phyloP scores from a whole-genome alignment of 2,329 filamentous ascomycete species.

The Aspergillus neotritici region DNA sequence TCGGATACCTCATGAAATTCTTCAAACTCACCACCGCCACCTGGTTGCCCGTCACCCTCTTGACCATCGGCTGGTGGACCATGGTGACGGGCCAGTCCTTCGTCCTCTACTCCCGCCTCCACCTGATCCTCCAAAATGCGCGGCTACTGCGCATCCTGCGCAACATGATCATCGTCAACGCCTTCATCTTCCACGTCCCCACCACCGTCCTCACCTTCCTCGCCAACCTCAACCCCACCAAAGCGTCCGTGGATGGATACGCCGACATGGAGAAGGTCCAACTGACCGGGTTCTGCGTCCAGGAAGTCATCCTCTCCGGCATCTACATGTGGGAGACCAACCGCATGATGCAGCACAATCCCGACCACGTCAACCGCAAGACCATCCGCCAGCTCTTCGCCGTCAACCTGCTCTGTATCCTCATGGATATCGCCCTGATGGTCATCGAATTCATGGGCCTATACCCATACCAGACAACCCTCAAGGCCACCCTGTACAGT shows the following conservation, averaged over 20 bases:
- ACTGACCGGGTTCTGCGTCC: conserved; percentile 37
- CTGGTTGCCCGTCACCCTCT: conserved; percentile 29
- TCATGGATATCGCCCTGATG: conserved; percentile 43
- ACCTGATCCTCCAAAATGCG: conserved; percentile 49
- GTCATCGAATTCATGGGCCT: conserved; percentile 37
- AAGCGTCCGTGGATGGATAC: conserved; percentile 17
- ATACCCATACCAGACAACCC: conserved; percentile 35
- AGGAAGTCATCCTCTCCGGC: conserved; percentile 41
- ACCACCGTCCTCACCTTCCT: conserved; percentile 50
- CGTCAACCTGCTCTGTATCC: conserved; percentile 43
- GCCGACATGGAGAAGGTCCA: conserved; percentile 34
- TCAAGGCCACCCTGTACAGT: conserved; percentile 33
- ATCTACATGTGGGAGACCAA: conserved; percentile 50
- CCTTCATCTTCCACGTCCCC: conserved; percentile 47
- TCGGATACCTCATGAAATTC: conserved; percentile 26
- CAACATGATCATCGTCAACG: conserved; percentile 54
- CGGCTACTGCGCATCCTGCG: conserved; percentile 44
- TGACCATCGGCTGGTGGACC: conserved; percentile 49
- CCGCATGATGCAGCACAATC: conserved; percentile 26
- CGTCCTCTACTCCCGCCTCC: conserved; percentile 56
- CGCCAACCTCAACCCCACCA: conserved; percentile 17
- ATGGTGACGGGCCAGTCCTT: conserved; percentile 57
- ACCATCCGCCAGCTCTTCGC: conserved; percentile 52
- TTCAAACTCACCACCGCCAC: conserved; percentile 19
- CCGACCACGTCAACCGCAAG: conserved; percentile 21